phyloP scores from a whole-genome alignment of 352 stramenopile genomes.

The Phytophthora sansomeana region DNA sequence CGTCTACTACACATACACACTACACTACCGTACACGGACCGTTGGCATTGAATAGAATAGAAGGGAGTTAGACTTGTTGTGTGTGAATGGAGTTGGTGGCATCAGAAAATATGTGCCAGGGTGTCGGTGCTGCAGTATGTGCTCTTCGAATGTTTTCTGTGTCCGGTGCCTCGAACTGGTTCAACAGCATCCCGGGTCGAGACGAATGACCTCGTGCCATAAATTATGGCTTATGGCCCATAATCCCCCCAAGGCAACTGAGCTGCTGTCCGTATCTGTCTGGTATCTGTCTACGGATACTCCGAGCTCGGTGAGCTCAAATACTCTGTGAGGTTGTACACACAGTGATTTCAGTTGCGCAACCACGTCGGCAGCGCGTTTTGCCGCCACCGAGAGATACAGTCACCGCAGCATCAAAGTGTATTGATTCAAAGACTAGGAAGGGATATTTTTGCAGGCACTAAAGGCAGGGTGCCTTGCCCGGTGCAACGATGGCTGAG shows the following conservation, averaged over 20 bases:
- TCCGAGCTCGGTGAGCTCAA: too few species aligned
- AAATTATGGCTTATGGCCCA: too few species aligned
- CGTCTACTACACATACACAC: constrained; percentile 41
- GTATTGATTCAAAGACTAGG: too few species aligned
- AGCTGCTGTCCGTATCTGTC: constrained; percentile 3
- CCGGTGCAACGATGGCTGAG: constrained; percentile 6
- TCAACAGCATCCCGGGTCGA: too few species aligned
- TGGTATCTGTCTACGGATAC: too few species aligned
- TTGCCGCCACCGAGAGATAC: constrained; percentile 8
- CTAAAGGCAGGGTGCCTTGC: too few species aligned
- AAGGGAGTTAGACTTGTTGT: too few species aligned
- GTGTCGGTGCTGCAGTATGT: neutral
- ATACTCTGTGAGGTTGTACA: too few species aligned
- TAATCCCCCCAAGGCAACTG: neutral
- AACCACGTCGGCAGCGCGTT: neutral
- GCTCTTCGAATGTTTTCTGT: neutral
- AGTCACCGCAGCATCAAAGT: constrained; percentile 1
- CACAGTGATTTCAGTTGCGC: too few species aligned
- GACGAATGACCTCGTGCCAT: too few species aligned
- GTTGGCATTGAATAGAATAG: neutral
- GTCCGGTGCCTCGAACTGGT: neutral
- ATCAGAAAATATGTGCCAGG: neutral
- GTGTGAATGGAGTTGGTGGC: too few species aligned
- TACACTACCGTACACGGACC: constrained; percentile 26
- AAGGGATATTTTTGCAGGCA: too few species aligned